A percentile compares a stretch with the other conserved stretches of the same genome.
Evolutionary conservation across 78 protist species (phyloP).

Genomic region (Dictyostelium brefeldianum): DNA sequence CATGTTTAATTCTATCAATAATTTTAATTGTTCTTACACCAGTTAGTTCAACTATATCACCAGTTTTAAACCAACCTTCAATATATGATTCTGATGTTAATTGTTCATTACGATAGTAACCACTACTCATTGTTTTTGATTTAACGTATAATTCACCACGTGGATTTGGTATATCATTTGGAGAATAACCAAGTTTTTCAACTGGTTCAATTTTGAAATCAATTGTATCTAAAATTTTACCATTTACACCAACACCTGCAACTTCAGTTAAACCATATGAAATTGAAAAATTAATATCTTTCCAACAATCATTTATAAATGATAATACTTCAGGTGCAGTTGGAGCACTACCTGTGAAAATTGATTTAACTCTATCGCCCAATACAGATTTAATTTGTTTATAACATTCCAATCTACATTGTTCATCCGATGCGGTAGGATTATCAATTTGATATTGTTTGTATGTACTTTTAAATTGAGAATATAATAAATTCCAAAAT

Average conservation of each 20-base stretch:
- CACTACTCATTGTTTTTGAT: slow-evolving; percentile 74
- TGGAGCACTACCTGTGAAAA: slow-evolving; percentile 79
- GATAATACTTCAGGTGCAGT: slow-evolving; percentile 38
- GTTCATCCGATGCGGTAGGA: not conserved
- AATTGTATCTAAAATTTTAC: not conserved
- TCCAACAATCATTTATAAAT: slow-evolving; percentile 29
- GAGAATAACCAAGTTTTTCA: slow-evolving; percentile 22
- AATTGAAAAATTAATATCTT: not conserved
- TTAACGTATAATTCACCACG: slow-evolving; percentile 89
- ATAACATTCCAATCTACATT: not conserved
- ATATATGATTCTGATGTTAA: slow-evolving; percentile 25
- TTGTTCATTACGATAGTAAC: slow-evolving; percentile 86
- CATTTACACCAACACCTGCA: slow-evolving; percentile 40
- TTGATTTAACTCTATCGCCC: slow-evolving; percentile 9
- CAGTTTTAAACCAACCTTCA: slow-evolving; percentile 94
- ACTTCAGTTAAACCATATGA: slow-evolving; percentile 73
- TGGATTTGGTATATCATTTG: slow-evolving; percentile 70
- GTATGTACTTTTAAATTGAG: slow-evolving; percentile 25
- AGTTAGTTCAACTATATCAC: slow-evolving; percentile 91
- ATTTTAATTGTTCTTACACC: slow-evolving; percentile 78
- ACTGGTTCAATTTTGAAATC: slow-evolving; percentile 42
- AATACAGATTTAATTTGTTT: slow-evolving; percentile 1
- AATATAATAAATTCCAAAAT: slow-evolving; percentile 59
- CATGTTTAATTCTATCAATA: slow-evolving; percentile 92
- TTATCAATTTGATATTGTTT: not conserved